These are phyloP conservation scores for Rhizophagus prolifer DNA, from an alignment of 192 early-diverging fungal species.

Conservation along the genomic window DNA sequence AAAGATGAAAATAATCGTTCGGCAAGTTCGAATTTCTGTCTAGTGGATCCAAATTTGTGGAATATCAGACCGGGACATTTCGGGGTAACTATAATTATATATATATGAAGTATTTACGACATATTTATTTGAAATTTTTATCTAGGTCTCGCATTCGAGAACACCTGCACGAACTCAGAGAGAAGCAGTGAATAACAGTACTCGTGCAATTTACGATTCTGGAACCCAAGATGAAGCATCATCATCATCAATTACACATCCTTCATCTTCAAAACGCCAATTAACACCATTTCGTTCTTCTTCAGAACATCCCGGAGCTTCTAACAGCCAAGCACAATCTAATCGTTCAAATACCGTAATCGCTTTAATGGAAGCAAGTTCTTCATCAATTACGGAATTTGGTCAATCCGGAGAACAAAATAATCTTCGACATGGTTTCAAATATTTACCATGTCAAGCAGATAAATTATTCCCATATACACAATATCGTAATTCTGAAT, in stretches of 20 bases:
- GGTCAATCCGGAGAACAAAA: conserved; percentile 50
- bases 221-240: neutral
- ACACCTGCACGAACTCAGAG: neutral
- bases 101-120: neutral
- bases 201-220: neutral
- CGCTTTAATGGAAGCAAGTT: conserved; percentile 33
- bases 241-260: neutral
- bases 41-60: conserved; percentile 60
- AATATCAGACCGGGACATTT: conserved; percentile 53
- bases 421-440: conserved; percentile 59
- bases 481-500: conserved; percentile 52
- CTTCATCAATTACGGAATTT: conserved; percentile 34
- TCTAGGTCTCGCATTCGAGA: neutral
- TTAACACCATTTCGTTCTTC: conserved; percentile 4
- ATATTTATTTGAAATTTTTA: neutral
- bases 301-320: conserved; percentile 26
- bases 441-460: conserved; percentile 57
- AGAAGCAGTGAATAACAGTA: neutral
- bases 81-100: conserved; percentile 32
- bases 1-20: conserved; percentile 54
- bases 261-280: conserved; percentile 13
- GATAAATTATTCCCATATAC: conserved; percentile 47
- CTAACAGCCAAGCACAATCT: conserved; percentile 29
- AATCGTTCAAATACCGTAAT: conserved; percentile 34
- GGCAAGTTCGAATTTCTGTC: conserved; percentile 59